These are phyloP conservation scores for Coniochaeta ligniaria DNA, from an alignment of 2,329 filamentous ascomycete genomes.

Conservation along the genomic window DNA sequence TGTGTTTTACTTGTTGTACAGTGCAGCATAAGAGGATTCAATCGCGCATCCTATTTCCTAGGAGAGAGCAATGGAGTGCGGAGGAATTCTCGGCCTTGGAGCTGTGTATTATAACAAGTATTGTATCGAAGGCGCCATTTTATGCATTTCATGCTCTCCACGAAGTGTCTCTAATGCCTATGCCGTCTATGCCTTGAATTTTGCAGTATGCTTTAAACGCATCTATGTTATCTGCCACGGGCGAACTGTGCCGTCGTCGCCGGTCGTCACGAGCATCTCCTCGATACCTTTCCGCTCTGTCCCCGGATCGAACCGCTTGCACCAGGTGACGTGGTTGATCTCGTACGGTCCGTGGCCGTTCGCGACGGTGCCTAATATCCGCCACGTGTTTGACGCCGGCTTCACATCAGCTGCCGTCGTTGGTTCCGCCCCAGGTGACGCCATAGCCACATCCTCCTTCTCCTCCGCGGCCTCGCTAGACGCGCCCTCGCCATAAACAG, in stretches of 20 bases:
- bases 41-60: neutral
- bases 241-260: slow-evolving; percentile 83
- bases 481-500: slow-evolving; percentile 64
- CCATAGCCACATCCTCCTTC: slow-evolving; percentile 19
- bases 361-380: slow-evolving; percentile 58
- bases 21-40: neutral
- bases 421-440: slow-evolving; percentile 4
- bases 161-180: neutral
- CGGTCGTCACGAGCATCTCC: slow-evolving; percentile 84
- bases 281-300: slow-evolving; percentile 50
- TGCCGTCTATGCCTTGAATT: neutral
- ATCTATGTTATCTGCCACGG: slow-evolving; percentile 55
- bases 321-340: slow-evolving; percentile 89
- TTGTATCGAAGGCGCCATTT: neutral
- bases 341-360: slow-evolving; percentile 88
- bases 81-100: neutral
- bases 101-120: neutral
- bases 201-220: neutral
- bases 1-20: slow-evolving; percentile 1
- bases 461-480: slow-evolving; percentile 7
- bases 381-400: slow-evolving; percentile 52
- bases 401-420: slow-evolving; percentile 5
- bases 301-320: slow-evolving; percentile 64
- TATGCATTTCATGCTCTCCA: neutral
- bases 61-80: neutral